Evolutionary conservation across 2,329 filamentous ascomycete species (phyloP), one percentile per base, ranked within the genome.

Genomic region (Calycina marina): DNA sequence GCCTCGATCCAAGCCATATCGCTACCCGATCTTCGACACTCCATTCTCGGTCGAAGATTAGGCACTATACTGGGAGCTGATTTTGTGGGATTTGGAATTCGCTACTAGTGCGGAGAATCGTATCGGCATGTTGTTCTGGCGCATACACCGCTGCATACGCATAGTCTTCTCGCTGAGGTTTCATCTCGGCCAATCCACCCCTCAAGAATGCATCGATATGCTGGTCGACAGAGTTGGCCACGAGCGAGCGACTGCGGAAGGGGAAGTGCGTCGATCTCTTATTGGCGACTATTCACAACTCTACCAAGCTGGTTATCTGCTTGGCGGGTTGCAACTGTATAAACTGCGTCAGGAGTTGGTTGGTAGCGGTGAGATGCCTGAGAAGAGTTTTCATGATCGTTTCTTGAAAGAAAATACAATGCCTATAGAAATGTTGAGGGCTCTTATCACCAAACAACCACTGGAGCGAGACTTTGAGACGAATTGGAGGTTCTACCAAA

Each of bases 21-120:
- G 69, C 4, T 47, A 49, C 13, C 20, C 20, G 8, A 43, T 72
- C 5, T 73, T 73, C 47, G 49, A 55, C 17, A 73, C 69, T 1
- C 65, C 68, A 0, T 73, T 74, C 44, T 72, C 61, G 53, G 61
- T 69, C 22, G 70, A 74, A 47, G 69, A 69, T 12, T 73, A 69
- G 68, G 63, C 69, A n/a, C 59, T 72, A 41, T 74, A 74, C 46
- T 73, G 69, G 69, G 70, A 74, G 51, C 56, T 72, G 42, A 46
- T 70, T 12, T 55, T 75, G 11, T 75, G 67, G 67, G 50, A 65
- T 25, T 58, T 58, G 59, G 62, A 40, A 73, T 71, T 42, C 59
- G 20, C 63, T 35, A 52, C 54, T 4, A 56, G 57, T 0, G 56
- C 68, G 0, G 61, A 67, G 37, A 64, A 72, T 39, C 57, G 58